Conservation (phyloP, 768 basidiomycete species). For the Rhizopogon vinicolor region DNA sequence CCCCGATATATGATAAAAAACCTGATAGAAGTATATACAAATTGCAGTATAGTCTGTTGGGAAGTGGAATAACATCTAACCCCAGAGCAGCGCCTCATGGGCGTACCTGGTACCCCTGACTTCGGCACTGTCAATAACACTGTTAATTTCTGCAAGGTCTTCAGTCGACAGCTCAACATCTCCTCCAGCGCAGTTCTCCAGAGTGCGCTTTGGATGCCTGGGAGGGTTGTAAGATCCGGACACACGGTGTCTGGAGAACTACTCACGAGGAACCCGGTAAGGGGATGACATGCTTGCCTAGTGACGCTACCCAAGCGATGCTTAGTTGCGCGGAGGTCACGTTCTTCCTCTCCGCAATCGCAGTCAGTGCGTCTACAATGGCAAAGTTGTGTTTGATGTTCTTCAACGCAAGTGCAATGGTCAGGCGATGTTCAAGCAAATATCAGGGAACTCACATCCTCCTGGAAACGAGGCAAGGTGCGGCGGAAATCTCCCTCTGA, state of each 20-base stretch:
- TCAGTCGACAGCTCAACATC: constrained; percentile 35
- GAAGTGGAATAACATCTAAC: constrained; percentile 10
- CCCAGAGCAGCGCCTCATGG: constrained; percentile 26
- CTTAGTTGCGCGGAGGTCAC: constrained; percentile 40
- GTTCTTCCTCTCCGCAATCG: constrained; percentile 37
- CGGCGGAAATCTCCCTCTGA: constrained; percentile 38
- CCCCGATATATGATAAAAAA: no score
- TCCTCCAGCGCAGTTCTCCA: constrained; percentile 42
- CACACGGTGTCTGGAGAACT: neutral
- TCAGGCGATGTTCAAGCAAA: neutral
- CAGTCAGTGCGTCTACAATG: constrained; percentile 37
- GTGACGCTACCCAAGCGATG: constrained; percentile 39
- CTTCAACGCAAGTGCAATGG: constrained; percentile 13
- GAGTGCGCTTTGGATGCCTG: constrained; percentile 33
- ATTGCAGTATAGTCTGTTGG: neutral
- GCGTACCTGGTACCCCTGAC: constrained; percentile 38
- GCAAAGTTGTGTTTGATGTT: constrained; percentile 39
- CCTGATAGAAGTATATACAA: neutral
- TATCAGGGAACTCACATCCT: constrained; percentile 27
- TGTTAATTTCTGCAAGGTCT: constrained; percentile 38
- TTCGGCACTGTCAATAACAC: constrained; percentile 27
- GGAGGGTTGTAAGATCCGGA: neutral
- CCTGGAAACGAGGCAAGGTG: constrained; percentile 38
- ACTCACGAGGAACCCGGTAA: constrained; percentile 46
- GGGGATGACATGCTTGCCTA: constrained; percentile 41